Conservation (phyloP, 2,329 filamentous ascomycete species). For the Ceratocystis papillata region DNA sequence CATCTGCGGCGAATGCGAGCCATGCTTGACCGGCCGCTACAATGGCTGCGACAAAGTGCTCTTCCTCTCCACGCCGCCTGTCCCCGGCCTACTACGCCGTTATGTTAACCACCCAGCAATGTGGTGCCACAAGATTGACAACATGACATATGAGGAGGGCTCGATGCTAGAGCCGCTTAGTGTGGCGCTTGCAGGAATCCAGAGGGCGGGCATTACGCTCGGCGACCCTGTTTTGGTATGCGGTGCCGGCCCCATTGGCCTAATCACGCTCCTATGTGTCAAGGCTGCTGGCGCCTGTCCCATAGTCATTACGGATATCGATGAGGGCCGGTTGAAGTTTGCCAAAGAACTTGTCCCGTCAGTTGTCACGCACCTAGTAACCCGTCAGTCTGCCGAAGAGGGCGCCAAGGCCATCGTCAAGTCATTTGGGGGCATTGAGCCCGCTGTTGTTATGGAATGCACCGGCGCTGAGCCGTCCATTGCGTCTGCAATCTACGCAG, state of each 20-base stretch:
- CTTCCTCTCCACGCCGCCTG: conserved; percentile 85
- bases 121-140: conserved; percentile 93
- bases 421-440: conserved; percentile 67
- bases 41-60: conserved; percentile 81
- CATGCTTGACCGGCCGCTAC: conserved; percentile 84
- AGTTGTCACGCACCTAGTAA: conserved; percentile 70
- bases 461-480: conserved; percentile 90
- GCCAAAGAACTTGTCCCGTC: conserved; percentile 73
- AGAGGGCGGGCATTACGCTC: conserved; percentile 66
- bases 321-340: conserved; percentile 72
- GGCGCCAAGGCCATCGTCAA: conserved; percentile 56
- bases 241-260: conserved; percentile 85
- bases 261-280: conserved; percentile 76
- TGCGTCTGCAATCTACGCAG: conserved; percentile 72
- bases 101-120: conserved; percentile 91
- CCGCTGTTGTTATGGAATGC: conserved; percentile 76
- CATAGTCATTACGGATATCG: conserved; percentile 89
- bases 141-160: conserved; percentile 86
- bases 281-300: conserved; percentile 81
- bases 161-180: conserved; percentile 82
- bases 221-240: conserved; percentile 84
- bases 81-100: conserved; percentile 73
- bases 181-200: conserved; percentile 79
- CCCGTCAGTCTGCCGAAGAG: conserved; percentile 55
- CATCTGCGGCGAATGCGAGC: conserved; percentile 82